Evolutionary conservation across 495 filamentous ascomycete species (phyloP).

Genomic region (Diplogelasinospora grovesii): DNA sequence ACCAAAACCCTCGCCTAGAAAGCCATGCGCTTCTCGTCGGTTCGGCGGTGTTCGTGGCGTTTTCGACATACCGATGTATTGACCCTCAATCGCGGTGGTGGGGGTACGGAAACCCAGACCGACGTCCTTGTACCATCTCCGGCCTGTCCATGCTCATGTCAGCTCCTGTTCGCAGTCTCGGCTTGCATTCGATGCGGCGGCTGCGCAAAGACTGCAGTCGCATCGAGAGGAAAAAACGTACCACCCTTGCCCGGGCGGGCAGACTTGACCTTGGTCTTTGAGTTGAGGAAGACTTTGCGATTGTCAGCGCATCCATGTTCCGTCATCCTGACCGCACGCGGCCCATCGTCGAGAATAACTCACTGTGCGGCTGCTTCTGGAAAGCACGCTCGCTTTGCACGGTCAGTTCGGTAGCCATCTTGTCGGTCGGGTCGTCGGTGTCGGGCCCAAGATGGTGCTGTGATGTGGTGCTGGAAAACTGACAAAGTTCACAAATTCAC

Average conservation of each 20-base stretch:
- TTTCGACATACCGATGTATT: conserved; percentile 86
- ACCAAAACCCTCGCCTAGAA: conserved; percentile 1
- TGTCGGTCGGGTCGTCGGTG: conserved; percentile 57
- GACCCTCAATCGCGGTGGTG: conserved; percentile 94
- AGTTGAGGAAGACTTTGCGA: conserved; percentile 74
- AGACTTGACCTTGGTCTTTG: conserved; percentile 83
- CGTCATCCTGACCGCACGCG: neutral
- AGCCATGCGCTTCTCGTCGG: neutral
- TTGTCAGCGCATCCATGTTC: conserved; percentile 12
- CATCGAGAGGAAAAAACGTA: too few species aligned
- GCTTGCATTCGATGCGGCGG: too few species aligned
- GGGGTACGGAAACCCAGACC: conserved; percentile 98
- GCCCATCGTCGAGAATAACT: conserved; percentile 14
- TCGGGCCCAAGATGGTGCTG: conserved; percentile 25
- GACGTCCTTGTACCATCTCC: conserved; percentile 99
- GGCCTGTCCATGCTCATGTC: too few species aligned
- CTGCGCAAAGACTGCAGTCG: too few species aligned
- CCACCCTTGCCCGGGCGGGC: conserved; percentile 72
- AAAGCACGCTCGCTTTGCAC: conserved; percentile 97
- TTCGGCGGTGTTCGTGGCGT: neutral
- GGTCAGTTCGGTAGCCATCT: conserved; percentile 96
- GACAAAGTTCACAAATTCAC: conserved; percentile 14
- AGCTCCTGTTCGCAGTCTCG: too few species aligned
- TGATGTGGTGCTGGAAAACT: conserved; percentile 14
- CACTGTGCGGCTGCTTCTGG: conserved; percentile 96